Evolutionary conservation across 2,329 filamentous ascomycete species (phyloP).

Genomic region (Dactylellina cionopaga): DNA sequence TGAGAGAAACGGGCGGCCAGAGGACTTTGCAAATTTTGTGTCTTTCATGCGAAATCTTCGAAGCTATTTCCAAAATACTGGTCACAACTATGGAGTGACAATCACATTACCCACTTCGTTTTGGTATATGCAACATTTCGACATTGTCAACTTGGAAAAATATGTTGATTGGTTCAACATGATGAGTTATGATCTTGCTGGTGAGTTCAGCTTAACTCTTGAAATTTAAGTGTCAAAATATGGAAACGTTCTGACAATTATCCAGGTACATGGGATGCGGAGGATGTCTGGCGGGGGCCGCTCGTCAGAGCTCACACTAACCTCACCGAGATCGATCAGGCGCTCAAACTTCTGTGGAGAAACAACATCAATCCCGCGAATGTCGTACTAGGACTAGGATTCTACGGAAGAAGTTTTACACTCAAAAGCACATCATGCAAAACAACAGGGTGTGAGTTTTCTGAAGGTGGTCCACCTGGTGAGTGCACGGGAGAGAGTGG

Average conservation of each 20-base stretch:
- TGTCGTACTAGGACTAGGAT: conserved; percentile 53
- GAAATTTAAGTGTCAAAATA: not conserved
- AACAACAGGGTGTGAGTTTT: conserved; percentile 55
- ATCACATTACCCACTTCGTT: conserved; percentile 58
- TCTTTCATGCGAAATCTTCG: conserved; percentile 17
- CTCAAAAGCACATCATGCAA: conserved; percentile 54
- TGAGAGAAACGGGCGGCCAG: conserved; percentile 23
- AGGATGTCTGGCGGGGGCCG: conserved; percentile 24
- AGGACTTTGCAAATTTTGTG: conserved; percentile 36
- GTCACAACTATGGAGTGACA: conserved; percentile 15
- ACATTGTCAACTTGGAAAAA: conserved; percentile 55
- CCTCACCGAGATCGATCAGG: conserved; percentile 58
- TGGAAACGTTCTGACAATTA: not conserved
- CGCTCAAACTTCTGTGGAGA: conserved; percentile 58
- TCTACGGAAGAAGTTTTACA: conserved; percentile 55
- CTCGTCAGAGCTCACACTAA: conserved; percentile 57
- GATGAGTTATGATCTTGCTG: conserved; percentile 57
- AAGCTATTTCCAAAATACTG: not conserved
- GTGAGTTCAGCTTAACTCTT: conserved; percentile 57
- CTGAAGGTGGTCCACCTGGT: conserved; percentile 6
- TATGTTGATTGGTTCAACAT: conserved; percentile 59
- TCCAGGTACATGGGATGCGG: conserved; percentile 36
- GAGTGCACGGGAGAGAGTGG: conserved; percentile 9
- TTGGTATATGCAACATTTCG: conserved; percentile 58
- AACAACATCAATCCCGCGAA: conserved; percentile 43